Conservation (phyloP, 495 filamentous ascomycete species). For the Oidiodendron maius region DNA sequence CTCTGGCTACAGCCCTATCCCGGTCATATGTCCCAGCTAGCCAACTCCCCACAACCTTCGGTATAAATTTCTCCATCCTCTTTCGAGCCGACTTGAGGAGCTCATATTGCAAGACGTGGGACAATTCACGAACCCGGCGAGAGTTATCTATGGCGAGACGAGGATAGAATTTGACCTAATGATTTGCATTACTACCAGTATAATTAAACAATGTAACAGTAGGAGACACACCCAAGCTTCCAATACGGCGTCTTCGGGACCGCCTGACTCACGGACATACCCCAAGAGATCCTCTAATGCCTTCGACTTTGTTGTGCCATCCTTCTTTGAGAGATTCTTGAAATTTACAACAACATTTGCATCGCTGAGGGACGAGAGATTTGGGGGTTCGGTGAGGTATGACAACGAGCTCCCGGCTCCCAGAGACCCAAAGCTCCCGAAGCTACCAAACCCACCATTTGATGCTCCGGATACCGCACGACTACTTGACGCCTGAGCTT, state of each 20-base stretch:
- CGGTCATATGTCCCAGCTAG: slow-evolving; percentile 81
- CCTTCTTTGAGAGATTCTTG: slow-evolving; percentile 89
- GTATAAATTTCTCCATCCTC: slow-evolving; percentile 69
- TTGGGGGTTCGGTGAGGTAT: slow-evolving; percentile 78
- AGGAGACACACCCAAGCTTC: slow-evolving; percentile 66
- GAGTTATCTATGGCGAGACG: slow-evolving; percentile 82
- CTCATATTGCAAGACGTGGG: slow-evolving; percentile 68
- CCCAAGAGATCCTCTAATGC: slow-evolving; percentile 79
- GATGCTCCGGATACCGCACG: slow-evolving; percentile 39
- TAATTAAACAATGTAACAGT: slow-evolving; percentile 30
- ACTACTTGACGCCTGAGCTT: slow-evolving; percentile 67
- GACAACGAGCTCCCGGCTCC: slow-evolving; percentile 55
- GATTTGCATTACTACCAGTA: slow-evolving; percentile 23
- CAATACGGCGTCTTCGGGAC: slow-evolving; percentile 68
- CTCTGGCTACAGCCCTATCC: slow-evolving; percentile 64
- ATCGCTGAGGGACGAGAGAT: slow-evolving; percentile 71
- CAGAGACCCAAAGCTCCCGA: slow-evolving; percentile 39
- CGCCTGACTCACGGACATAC: slow-evolving; percentile 49
- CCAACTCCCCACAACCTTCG: slow-evolving; percentile 78
- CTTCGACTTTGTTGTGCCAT: slow-evolving; percentile 87
- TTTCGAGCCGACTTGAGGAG: slow-evolving; percentile 69
- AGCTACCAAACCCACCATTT: slow-evolving; percentile 41
- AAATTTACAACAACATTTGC: slow-evolving; percentile 78
- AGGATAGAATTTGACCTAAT: slow-evolving; percentile 77
- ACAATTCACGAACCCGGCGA: slow-evolving; percentile 77